Conservation (phyloP, 352 stramenopile genomes). For the Globisporangium uncinulatum region DNA sequence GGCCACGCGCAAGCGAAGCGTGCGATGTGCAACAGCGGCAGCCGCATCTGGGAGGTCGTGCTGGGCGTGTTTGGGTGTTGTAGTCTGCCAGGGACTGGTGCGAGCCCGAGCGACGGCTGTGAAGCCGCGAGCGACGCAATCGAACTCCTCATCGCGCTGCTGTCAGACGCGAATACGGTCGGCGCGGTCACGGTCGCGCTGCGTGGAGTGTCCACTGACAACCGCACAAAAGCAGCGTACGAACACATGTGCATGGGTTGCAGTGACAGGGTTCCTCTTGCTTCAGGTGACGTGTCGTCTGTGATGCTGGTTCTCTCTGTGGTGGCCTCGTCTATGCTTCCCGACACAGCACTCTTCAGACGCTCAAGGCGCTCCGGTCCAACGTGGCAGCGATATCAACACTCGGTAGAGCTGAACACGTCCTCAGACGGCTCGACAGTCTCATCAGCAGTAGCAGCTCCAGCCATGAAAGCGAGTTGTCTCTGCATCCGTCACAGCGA, state of each 20-base stretch:
- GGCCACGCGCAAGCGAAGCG: slow-evolving; percentile 23
- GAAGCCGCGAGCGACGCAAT: slow-evolving; percentile 30
- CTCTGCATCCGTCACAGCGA: background rate
- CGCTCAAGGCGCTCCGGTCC: slow-evolving; percentile 4
- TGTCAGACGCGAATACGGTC: slow-evolving; percentile 21
- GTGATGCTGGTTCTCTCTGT: background rate
- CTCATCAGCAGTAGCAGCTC: background rate
- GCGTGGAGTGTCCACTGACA: slow-evolving; percentile 2
- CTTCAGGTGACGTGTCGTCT: background rate
- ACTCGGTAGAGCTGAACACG: background rate
- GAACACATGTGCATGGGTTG: background rate
- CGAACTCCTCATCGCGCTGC: slow-evolving; percentile 29
- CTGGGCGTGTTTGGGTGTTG: slow-evolving; percentile 16
- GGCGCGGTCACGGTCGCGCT: slow-evolving; percentile 9
- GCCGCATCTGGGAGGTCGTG: slow-evolving; percentile 30
- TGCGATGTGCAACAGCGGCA: slow-evolving; percentile 8
- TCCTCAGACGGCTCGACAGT: slow-evolving; percentile 3
- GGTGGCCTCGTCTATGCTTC: background rate
- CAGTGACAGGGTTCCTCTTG: no score
- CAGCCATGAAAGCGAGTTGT: background rate
- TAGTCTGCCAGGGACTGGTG: slow-evolving; percentile 13
- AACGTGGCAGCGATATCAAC: slow-evolving; percentile 5
- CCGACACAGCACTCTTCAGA: slow-evolving; percentile 4
- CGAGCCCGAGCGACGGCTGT: slow-evolving; percentile 7
- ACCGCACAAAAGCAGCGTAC: slow-evolving; percentile 10